Evolutionary conservation across 768 basidiomycete genomes (phyloP).

Genomic region (Leccinum pellstonianum): DNA sequence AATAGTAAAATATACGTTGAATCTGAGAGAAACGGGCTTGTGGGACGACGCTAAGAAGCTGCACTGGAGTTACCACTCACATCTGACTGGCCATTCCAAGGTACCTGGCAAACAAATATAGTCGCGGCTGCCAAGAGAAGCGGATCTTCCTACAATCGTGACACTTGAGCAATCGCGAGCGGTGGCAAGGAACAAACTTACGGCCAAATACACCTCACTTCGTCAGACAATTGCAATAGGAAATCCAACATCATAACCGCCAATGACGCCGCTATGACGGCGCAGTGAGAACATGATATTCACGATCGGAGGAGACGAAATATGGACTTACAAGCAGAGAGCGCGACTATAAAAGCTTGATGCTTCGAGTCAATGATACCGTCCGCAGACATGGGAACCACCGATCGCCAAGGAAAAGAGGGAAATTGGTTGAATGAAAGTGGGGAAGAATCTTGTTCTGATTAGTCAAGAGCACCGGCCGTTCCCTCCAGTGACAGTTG

Average conservation of each 20-base stretch:
- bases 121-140: conserved; percentile 6
- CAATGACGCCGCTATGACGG: neutral
- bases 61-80: conserved; percentile 8
- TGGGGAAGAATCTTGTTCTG: neutral
- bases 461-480: neutral
- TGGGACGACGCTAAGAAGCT: neutral
- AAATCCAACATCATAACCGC: conserved; percentile 18
- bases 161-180: too few species aligned
- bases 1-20: conserved; percentile 21
- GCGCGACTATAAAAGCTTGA: neutral
- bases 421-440: neutral
- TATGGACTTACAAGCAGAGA: conserved; percentile 1
- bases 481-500: neutral
- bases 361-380: neutral
- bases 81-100: conserved; percentile 18
- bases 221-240: conserved; percentile 7
- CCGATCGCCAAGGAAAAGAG: neutral
- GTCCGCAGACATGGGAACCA: neutral
- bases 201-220: conserved; percentile 20
- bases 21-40: conserved; percentile 8
- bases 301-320: neutral
- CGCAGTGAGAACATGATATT: neutral
- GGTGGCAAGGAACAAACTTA: conserved; percentile 4
- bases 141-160: conserved; percentile 8
- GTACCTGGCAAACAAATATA: conserved; percentile 20